These are phyloP conservation scores for Fragaria vesca DNA, from an alignment of 306 rosid species.

Conservation along the genomic window DNA sequence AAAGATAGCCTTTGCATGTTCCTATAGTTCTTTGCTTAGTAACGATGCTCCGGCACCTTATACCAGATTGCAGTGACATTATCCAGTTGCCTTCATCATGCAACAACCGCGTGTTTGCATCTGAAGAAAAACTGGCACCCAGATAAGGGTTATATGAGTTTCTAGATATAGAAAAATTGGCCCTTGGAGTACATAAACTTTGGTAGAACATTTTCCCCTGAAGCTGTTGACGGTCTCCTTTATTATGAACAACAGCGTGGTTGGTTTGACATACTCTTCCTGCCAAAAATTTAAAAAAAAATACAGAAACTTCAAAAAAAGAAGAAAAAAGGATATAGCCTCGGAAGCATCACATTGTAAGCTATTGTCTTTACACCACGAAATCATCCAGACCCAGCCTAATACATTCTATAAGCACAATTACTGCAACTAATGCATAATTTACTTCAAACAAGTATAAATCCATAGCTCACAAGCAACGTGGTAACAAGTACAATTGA, in stretches of 20 bases:
- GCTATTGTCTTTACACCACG: neutral
- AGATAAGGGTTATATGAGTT: slow-evolving; percentile 27
- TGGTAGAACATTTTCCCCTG: slow-evolving; percentile 22
- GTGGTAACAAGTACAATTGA: neutral
- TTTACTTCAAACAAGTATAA: neutral
- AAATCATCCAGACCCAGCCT: neutral
- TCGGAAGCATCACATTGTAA: slow-evolving; percentile 1
- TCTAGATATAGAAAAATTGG: slow-evolving; percentile 31
- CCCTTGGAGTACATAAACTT: slow-evolving; percentile 25
- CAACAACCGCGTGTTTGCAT: slow-evolving; percentile 28
- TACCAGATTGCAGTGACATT: slow-evolving; percentile 31
- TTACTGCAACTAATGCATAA: neutral
- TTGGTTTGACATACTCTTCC: slow-evolving; percentile 48
- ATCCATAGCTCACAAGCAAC: neutral
- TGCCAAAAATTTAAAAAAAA: slow-evolving; percentile 28
- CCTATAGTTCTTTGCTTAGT: slow-evolving; percentile 35
- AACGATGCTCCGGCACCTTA: slow-evolving; percentile 22
- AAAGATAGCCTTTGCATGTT: slow-evolving; percentile 38
- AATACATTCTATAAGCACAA: neutral
- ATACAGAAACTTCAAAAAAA: neutral
- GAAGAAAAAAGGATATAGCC: neutral
- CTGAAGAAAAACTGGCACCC: slow-evolving; percentile 28
- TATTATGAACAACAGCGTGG: slow-evolving; percentile 36
- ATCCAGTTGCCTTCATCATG: slow-evolving; percentile 21
- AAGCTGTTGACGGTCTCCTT: slow-evolving; percentile 30